Base-by-base conservation (phyloP, 306 rosid species). In the Citrullus mucosospermus region DNA sequence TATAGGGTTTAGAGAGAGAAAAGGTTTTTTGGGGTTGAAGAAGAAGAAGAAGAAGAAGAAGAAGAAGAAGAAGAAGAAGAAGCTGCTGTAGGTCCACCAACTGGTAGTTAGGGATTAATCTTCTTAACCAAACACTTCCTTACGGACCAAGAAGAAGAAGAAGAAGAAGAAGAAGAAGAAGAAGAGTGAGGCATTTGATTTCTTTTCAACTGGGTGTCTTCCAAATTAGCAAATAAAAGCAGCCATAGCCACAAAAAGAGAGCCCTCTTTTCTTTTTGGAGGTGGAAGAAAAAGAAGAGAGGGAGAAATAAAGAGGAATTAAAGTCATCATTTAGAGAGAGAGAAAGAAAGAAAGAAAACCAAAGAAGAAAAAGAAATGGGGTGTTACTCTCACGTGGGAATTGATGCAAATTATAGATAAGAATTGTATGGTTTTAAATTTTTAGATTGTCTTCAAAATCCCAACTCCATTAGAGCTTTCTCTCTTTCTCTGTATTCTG, bases 101-200 rank as follows among this genome's bases (percentile, higher is more conserved):
- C 92, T 88, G 92, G 90, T 88, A n/a, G 96, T 85, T 91, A 85
- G 81, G 80, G 91, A 91, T 85, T 83, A 82, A 83, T 88, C 86
- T 85, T 43, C 85, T 81, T 84, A 86, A 86, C 91, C 90, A 84
- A 88, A 87, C 82, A 11, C 82, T 30, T 60, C 77, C 17, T 83
- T 73, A 82, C 80, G 36, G 63, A 71, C 20, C 46, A 68, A 75
- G 62, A 50, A 39, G 43, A 74, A 22, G 66, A 7, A 66, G 81
- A 68, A 72, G 75, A 66, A 8, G 66, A 39, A 50, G 84, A 76
- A 53, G 59, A 70, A 55, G 48, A 41, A 46, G 14, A 43, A 48
- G 34, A 46, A 71, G 43, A 71, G 77, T 8, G 53, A 78, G 13
- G 75, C 15, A 67, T 78, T 65, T 65, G 71, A 65, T 36, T 77